Base-by-base conservation (phyloP, 2,329 filamentous ascomycete genomes). In the Claviceps monticola region DNA sequence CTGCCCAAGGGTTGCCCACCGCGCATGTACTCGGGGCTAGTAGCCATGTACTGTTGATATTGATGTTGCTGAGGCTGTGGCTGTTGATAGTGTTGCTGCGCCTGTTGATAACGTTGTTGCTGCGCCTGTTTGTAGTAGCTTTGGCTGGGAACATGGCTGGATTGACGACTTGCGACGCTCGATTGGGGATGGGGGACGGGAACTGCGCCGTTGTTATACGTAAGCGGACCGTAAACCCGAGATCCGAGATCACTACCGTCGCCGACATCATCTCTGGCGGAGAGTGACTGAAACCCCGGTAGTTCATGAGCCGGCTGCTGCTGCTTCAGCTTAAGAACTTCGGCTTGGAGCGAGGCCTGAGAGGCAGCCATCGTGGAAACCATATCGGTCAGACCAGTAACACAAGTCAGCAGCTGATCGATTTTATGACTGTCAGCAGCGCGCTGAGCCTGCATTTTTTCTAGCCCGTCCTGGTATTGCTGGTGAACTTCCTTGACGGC, bases 401-500 rank as follows among this genome's bases (percentile, higher is more conserved):
- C 80, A 34, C 86, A 75, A 14, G 76, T 74, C 7, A 82, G 75
- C n/a, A 91, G 74, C 60, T 86, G 79, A 51, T 86, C 80, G 53
- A 90, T 84, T 74, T 89, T 89, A 57, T 73, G 71, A 50, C 67
- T 70, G 51, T 82, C 76, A 3, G 70, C 69, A 5, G 64, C 64
- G 34, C 73, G 71, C 51, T 76, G 75, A n/a, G 69, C 68, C 56
- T 74, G 70, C 60, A 80, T 63, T 37, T 71, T 69, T 51, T 73
- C 70, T 46, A 79, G 69, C 56, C 76, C 72, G 21, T 75, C 70
- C 44, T 72, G 65, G 54, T 76, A 72, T 56, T 78, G 74, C 53
- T 79, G 76, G 61, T 93, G 83, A 48, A 90, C 73, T 51, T 89
- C 83, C 21, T 73, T 72, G 8, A 81, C 75, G 48, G 87, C 73